Percentiles rank a stretch among this genome's conserved stretches.
These are phyloP conservation scores for Ogataea henricii DNA, from an alignment of 805 yeast genomes.

Conservation along the genomic window DNA sequence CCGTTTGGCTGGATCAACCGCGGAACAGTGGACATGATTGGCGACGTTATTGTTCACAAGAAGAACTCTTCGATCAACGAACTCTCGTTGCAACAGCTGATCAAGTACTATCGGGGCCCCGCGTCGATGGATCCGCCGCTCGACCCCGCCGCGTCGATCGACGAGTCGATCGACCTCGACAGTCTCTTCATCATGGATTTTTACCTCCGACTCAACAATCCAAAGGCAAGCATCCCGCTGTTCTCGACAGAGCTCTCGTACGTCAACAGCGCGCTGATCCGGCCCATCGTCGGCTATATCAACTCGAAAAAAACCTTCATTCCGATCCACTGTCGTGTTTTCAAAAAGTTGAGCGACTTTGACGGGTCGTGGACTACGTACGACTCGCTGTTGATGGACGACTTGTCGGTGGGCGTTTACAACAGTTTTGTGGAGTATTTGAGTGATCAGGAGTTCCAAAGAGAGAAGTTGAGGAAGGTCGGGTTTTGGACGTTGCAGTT, in stretches of 20 bases:
- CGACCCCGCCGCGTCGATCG: no score
- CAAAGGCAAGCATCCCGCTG: constrained; percentile 85
- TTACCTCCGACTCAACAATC: constrained; percentile 77
- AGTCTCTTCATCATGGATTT: constrained; percentile 69
- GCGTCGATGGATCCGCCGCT: background rate
- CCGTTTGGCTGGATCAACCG: constrained; percentile 96
- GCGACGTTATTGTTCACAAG: constrained; percentile 83
- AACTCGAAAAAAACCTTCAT: constrained; percentile 88
- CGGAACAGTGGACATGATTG: constrained; percentile 91
- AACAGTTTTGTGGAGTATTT: constrained; percentile 88
- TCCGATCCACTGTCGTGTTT: constrained; percentile 80
- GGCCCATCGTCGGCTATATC: constrained; percentile 95
- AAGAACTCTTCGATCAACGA: constrained; percentile 44
- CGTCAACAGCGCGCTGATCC: constrained; percentile 83
- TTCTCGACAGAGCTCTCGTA: constrained; percentile 88
- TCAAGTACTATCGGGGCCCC: constrained; percentile 29
- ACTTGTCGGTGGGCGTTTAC: constrained; percentile 84
- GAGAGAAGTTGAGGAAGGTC: constrained; percentile 73
- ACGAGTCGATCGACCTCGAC: constrained; percentile 9
- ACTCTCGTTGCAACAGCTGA: constrained; percentile 45
- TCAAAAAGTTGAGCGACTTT: constrained; percentile 78
- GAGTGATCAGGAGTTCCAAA: constrained; percentile 78
- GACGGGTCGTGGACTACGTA: constrained; percentile 97
- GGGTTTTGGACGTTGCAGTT: constrained; percentile 93
- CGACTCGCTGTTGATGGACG: constrained; percentile 89